Base-by-base conservation (phyloP, 225 moss, liverwort and hornwort species). In the Pseudisothecium myosuroides region DNA sequence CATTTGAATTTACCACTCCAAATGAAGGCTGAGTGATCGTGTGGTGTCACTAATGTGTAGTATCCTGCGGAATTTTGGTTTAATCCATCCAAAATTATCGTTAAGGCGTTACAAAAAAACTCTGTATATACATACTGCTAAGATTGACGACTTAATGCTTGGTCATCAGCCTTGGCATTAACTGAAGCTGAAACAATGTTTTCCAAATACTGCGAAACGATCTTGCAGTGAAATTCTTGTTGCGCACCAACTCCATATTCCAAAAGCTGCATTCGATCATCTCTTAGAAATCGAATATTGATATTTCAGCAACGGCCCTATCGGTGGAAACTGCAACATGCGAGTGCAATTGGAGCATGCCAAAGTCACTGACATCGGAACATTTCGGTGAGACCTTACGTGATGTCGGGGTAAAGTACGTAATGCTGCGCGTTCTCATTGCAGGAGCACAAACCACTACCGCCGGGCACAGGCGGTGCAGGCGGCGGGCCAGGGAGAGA, bases 401-500 rank as follows among this genome's bases (percentile, higher is more conserved):
- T 41, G 55, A 74, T 63, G 71, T 69, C 21, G 28, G 49, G n/a
- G 31, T 49, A 6, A 29, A 29, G 56, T 59, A 50, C 15, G 14
- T 59, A 17, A 61, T 69, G 32, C 59, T 34, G 7, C 45, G 47
- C 21, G 49, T 56, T 65, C 74, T 83, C 45, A 83, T n/a, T 64
- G 84, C 77, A 91, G 91, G 88, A 43, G 45, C 77, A 75, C n/a
- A 85, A 45, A 49, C 41, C 77, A 17, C 37, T 76, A 5, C 73
- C 89, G 34, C 91, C 93, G n/a, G 93, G 93, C 84, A 60, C 89
- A 37, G 93, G 93, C 31, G 93, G 92, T 56, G 92, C 86, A 26
- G 93, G 92, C 36, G 93, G 93, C 14, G 83, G 88, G 13, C 87
- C 90, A 37, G 92, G 93, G 14, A 85, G 74, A 60, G 89, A 92